phyloP scores from a whole-genome alignment of 768 basidiomycete species.

The Ramaria sp. region DNA sequence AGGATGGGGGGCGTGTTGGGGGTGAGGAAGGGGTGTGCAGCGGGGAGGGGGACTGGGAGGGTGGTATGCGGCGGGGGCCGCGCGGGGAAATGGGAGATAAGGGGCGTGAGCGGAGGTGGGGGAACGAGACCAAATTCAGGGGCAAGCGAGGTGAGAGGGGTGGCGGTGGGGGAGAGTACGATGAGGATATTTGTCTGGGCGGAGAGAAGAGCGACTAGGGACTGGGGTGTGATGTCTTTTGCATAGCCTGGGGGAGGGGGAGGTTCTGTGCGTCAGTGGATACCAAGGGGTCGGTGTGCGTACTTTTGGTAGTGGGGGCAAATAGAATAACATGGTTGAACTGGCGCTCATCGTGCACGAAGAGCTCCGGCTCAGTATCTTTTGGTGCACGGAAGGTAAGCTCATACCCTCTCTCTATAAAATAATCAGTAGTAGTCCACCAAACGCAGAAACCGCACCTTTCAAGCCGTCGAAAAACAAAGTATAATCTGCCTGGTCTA shows the following conservation, averaged over 20 bases:
- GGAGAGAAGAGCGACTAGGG: constrained; percentile 59
- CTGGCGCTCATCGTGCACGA: constrained; percentile 59
- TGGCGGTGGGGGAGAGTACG: constrained; percentile 67
- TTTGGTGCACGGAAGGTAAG: constrained; percentile 81
- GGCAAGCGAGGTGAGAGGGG: constrained; percentile 65
- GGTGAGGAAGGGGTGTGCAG: constrained; percentile 18
- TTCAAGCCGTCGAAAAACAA: constrained; percentile 72
- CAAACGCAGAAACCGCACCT: constrained; percentile 33
- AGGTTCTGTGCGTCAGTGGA: neutral
- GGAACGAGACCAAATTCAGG: constrained; percentile 88
- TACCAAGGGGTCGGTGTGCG: neutral
- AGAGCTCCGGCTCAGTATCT: constrained; percentile 53
- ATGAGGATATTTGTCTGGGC: constrained; percentile 76
- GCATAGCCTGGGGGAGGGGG: constrained; percentile 40
- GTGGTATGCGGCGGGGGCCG: constrained; percentile 53
- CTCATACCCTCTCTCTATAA: constrained; percentile 68
- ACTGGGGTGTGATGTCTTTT: constrained; percentile 71
- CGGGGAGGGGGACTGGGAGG: constrained; percentile 50
- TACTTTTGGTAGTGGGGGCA: constrained; percentile 79
- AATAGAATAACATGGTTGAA: constrained; percentile 86
- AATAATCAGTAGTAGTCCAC: neutral
- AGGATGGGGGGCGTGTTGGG: constrained; percentile 49
- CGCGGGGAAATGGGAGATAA: constrained; percentile 79
- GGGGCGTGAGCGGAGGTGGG: constrained; percentile 71
- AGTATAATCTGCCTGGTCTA: constrained; percentile 61